A percentile compares a stretch with the other conserved stretches of the same genome.
Evolutionary conservation across 169 alveolate species (phyloP).

Genomic region (Cystoisospora suis): DNA sequence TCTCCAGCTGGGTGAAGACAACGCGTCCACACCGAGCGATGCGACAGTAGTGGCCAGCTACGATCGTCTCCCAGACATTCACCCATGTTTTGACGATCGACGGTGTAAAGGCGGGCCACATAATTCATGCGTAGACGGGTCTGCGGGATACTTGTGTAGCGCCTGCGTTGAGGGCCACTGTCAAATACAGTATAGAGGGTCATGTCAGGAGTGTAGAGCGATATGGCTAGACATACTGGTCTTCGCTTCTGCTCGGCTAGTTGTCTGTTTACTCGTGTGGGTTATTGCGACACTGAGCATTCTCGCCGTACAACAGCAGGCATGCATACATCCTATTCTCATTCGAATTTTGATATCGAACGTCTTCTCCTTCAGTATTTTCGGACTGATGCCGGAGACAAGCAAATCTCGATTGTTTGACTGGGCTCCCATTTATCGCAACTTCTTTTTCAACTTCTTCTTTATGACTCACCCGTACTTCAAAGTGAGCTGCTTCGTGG

Average conservation of each 20-base stretch:
- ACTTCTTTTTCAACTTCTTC: conserved; percentile 2
- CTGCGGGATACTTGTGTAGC: conserved; percentile 67
- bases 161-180: conserved; percentile 61
- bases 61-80: conserved; percentile 65
- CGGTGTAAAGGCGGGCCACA: conserved; percentile 66
- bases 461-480: conserved; percentile 44
- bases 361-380: conserved; percentile 49
- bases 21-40: too few species aligned
- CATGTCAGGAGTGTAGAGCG: conserved; percentile 49
- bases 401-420: conserved; percentile 44
- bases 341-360: conserved; percentile 64
- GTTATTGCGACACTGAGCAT: conserved; percentile 52
- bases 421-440: conserved; percentile 56
- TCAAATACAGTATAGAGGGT: conserved; percentile 30
- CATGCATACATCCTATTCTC: conserved; percentile 52
- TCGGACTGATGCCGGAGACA: conserved; percentile 63
- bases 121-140: conserved; percentile 60
- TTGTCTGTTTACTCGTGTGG: conserved; percentile 56
- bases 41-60: too few species aligned
- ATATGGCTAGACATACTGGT: conserved; percentile 38
- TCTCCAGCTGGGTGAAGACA: too few species aligned
- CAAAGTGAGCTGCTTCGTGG: conserved; percentile 55
- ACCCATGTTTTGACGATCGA: conserved; percentile 61
- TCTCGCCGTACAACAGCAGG: conserved; percentile 57
- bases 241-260: conserved; percentile 41